phyloP scores from a whole-genome alignment of 495 filamentous ascomycete genomes.

The Zalerion maritima region DNA sequence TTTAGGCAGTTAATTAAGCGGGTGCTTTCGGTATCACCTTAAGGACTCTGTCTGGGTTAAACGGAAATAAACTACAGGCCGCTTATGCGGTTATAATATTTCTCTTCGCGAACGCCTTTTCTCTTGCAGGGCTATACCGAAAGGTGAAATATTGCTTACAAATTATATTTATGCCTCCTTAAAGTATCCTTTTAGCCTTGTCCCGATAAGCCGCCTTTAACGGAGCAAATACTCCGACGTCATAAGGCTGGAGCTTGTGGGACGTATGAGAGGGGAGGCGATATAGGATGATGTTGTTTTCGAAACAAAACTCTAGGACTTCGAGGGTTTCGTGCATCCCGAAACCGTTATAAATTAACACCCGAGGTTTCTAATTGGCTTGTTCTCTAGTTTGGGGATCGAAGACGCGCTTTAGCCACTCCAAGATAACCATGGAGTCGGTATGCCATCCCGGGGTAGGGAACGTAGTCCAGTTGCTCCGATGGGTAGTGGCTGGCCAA shows the following conservation, averaged over 20 bases:
- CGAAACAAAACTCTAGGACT: slow-evolving; percentile 15
- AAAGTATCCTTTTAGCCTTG: slow-evolving; percentile 11
- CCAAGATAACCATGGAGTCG: slow-evolving; percentile 20
- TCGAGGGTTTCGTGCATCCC: slow-evolving; percentile 14
- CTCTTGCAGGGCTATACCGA: slow-evolving; percentile 18
- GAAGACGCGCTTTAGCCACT: slow-evolving; percentile 19
- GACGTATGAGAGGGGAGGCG: slow-evolving; percentile 19
- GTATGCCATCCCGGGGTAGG: slow-evolving; percentile 20
- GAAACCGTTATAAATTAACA: slow-evolving; percentile 18
- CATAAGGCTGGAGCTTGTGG: slow-evolving; percentile 15
- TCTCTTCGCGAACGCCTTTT: slow-evolving; percentile 15
- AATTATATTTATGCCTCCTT: slow-evolving; percentile 14
- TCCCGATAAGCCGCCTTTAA: slow-evolving; percentile 15
- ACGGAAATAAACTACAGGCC: slow-evolving; percentile 17
- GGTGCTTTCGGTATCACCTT: slow-evolving; percentile 12
- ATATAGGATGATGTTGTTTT: slow-evolving; percentile 18
- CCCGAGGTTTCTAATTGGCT: slow-evolving; percentile 10
- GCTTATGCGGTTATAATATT: slow-evolving; percentile 21
- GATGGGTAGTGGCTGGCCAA: slow-evolving; percentile 21
- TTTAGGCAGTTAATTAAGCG: slow-evolving; percentile 10
- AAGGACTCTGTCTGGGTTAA: slow-evolving; percentile 22
- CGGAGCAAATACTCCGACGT: slow-evolving; percentile 16
- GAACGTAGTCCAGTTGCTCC: slow-evolving; percentile 19
- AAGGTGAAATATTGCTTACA: slow-evolving; percentile 21
- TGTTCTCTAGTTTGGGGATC: slow-evolving; percentile 17